Conservation (phyloP, 306 rosid species). For the Rosa persica region DNA sequence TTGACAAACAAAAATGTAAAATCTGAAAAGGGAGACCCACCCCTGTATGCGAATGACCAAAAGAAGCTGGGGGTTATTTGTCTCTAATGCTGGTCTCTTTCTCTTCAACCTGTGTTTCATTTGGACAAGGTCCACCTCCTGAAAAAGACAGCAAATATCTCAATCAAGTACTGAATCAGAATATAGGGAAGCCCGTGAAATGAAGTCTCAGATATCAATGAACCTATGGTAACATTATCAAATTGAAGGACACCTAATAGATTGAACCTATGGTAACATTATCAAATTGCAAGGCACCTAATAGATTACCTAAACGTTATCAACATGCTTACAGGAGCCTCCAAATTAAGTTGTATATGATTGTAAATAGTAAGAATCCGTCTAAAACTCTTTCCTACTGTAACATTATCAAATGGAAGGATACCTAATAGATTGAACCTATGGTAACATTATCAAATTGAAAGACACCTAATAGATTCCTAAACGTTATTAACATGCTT, state of each 20-base stretch:
- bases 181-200: not conserved
- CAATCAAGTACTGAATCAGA: conserved; percentile 4
- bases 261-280: too few species aligned
- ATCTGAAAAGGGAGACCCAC: conserved; percentile 30
- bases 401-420: too few species aligned
- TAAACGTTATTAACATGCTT: not conserved
- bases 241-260: not conserved
- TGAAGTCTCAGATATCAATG: not conserved
- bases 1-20: not conserved
- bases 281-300: not conserved
- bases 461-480: not conserved
- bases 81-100: conserved; percentile 34
- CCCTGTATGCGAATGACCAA: conserved; percentile 73
- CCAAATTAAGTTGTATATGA: not conserved
- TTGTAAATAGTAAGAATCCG: not conserved
- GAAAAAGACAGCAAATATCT: conserved; percentile 9
- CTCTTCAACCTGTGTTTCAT: conserved; percentile 73
- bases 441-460: not conserved
- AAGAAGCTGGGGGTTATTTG: conserved; percentile 46
- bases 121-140: conserved; percentile 79
- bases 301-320: too few species aligned
- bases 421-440: too few species aligned
- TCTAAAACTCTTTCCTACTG: not conserved
- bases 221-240: not conserved
- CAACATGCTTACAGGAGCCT: not conserved